Conservation (phyloP, 106 monocot genomes). For the Dioscorea zingiberensis region DNA sequence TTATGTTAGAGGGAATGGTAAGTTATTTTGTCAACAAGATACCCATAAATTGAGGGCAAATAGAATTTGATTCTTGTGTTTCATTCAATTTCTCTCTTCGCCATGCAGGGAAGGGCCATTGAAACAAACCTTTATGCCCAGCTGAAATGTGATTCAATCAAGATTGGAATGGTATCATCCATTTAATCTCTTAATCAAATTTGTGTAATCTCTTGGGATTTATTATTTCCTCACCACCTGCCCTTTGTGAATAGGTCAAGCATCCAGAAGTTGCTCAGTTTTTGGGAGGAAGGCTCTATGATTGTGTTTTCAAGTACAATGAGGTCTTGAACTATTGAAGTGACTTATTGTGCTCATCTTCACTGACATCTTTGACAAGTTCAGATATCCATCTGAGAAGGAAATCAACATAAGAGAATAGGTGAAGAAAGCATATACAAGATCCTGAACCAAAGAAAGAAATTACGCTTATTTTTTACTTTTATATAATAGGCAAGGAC, state of each 20-base stretch:
- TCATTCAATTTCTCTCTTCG: slow-evolving; percentile 1
- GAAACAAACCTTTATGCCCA: slow-evolving; percentile 86
- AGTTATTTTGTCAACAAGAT: not conserved
- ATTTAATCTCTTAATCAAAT: not conserved
- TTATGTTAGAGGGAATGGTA: slow-evolving; percentile 95
- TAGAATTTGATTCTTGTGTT: not conserved
- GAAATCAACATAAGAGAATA: not conserved
- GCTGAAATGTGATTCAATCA: slow-evolving; percentile 93
- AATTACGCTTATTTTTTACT: not conserved
- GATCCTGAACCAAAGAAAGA: not conserved
- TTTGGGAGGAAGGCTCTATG: slow-evolving; percentile 90
- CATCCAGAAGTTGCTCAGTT: slow-evolving; percentile 97
- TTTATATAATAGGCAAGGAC: not conserved
- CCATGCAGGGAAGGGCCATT: slow-evolving; percentile 55
- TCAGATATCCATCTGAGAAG: not conserved
- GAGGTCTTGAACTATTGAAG: slow-evolving; percentile 62
- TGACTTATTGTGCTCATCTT: not conserved
- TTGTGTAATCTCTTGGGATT: not conserved
- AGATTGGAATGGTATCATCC: slow-evolving; percentile 84
- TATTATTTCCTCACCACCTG: not conserved
- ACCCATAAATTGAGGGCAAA: not conserved
- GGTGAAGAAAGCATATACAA: not conserved
- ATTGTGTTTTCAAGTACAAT: slow-evolving; percentile 94
- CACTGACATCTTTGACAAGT: not conserved
- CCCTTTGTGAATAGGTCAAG: slow-evolving; percentile 53